These are phyloP conservation scores for Monascus purpureus DNA, from an alignment of 495 filamentous ascomycete genomes.

Conservation along the genomic window DNA sequence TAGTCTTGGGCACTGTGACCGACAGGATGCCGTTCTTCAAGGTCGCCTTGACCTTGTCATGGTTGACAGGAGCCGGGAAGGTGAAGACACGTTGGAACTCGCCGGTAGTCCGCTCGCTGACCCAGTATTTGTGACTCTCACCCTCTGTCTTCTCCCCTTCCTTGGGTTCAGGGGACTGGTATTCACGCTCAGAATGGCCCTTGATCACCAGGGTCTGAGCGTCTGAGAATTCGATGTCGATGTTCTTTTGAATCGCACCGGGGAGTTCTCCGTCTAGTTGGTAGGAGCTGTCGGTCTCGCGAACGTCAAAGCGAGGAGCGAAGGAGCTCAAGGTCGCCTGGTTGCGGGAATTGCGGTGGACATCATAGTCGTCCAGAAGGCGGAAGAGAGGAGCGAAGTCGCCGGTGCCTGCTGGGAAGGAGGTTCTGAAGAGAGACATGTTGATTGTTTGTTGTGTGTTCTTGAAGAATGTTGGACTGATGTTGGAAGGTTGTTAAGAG, in stretches of 20 bases:
- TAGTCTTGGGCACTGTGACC: constrained; percentile 69
- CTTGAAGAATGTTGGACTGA: constrained; percentile 1
- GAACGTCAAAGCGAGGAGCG: constrained; percentile 67
- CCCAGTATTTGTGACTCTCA: constrained; percentile 53
- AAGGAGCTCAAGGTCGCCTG: not conserved
- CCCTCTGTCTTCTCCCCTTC: constrained; percentile 3
- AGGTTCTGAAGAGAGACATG: constrained; percentile 28
- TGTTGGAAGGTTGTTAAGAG: constrained; percentile 1
- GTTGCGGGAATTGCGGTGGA: constrained; percentile 16
- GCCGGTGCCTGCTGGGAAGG: constrained; percentile 14
- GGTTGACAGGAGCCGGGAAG: constrained; percentile 65
- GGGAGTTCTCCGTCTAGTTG: constrained; percentile 85
- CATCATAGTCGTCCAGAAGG: constrained; percentile 31
- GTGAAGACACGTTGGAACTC: constrained; percentile 71
- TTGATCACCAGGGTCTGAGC: constrained; percentile 61
- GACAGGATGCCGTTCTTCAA: constrained; percentile 69
- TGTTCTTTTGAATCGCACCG: constrained; percentile 63
- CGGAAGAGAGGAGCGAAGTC: constrained; percentile 34
- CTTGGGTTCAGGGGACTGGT: constrained; percentile 28
- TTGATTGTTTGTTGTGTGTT: constrained; percentile 1
- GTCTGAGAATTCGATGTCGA: constrained; percentile 80
- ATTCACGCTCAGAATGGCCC: constrained; percentile 42
- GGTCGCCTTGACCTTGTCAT: constrained; percentile 62
- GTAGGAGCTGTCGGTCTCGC: constrained; percentile 55
- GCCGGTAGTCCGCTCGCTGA: constrained; percentile 69